Evolutionary conservation across 2,329 filamentous ascomycete genomes (phyloP), one percentile per base, ranked within the genome.

Genomic region (Fusarium subtropicale): DNA sequence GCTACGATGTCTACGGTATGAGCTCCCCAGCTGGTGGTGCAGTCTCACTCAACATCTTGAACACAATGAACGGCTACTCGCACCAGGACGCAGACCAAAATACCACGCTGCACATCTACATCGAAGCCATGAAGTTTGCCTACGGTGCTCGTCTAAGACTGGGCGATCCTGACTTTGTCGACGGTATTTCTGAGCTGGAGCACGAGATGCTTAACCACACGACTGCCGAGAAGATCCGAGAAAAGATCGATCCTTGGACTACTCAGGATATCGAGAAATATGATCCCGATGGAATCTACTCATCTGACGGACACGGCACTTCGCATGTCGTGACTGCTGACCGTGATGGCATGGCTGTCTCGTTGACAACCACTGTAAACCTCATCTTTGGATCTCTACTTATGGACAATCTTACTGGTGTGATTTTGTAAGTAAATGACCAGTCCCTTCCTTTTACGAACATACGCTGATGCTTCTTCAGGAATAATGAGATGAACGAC

Each of bases 41-140:
- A 45, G 89, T 97, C 2, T 89, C 88, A 7, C 83, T 97, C 72
- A 89, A 88, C 58, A 89, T 91, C 4, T 83, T 98, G 75, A 97
- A 97, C 76, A 93, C 90, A 33, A 86, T 97, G 79, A 91, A 95
- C 78, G 91, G 92, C 20, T 97, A 92, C 78, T 80, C 55, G 3
- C 22, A 61, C 5, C 78, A 81, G 38, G 82, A 89, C 28, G 89
- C 88, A 63, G 81, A 87, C 44, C 78, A 79, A 22, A 90, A 93
- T 71, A 81, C 97, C 1, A 93, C 90, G 38, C 91, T 90, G 1
- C 96, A 98, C 79, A 88, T 92, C 16, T 86, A 97, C 69, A 89
- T 93, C 75, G 96, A 98, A 83, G 91, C 94, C 15, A 93, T 97
- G 82, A 88, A 93, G 24, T 98, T 97, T 77, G 94, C 88, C 4